Evolutionary conservation across 805 yeast species (phyloP).

Genomic region (Clavispora vitiphila): DNA sequence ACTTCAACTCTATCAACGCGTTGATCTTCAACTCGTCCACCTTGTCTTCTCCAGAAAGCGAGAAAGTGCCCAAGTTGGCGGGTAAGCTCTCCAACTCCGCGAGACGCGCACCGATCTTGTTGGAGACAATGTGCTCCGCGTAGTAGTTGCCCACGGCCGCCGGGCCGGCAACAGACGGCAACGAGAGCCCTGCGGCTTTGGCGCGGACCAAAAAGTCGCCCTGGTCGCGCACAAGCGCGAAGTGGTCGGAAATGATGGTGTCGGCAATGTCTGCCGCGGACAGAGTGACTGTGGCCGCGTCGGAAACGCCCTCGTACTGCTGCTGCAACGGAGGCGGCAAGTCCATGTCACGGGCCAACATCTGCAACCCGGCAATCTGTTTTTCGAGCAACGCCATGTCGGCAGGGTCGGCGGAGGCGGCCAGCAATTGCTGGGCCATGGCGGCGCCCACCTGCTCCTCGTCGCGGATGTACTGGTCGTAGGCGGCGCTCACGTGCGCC

Average conservation of each 20-base stretch:
- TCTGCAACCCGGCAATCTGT: conserved; percentile 61
- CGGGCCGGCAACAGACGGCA: conserved; percentile 18
- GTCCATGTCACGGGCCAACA: conserved; percentile 61
- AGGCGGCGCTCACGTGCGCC: conserved; percentile 21
- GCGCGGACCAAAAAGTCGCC: conserved; percentile 28
- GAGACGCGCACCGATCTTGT: conserved; percentile 54
- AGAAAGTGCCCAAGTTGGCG: conserved; percentile 59
- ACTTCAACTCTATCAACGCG: conserved; percentile 65
- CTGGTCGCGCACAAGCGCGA: conserved; percentile 2
- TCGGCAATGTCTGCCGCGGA: conserved; percentile 16
- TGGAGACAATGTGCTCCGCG: conserved; percentile 49
- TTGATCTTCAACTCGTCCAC: conserved; percentile 59
- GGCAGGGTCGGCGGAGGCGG: conserved; percentile 12
- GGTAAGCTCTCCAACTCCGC: conserved; percentile 62
- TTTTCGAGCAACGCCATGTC: conserved; percentile 36
- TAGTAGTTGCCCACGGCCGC: conserved; percentile 46
- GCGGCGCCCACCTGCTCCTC: conserved; percentile 19
- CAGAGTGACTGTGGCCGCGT: conserved; percentile 4
- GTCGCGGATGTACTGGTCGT: conserved; percentile 19
- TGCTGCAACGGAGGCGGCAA: conserved; percentile 50
- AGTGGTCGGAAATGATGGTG: conserved; percentile 8
- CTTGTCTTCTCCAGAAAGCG: conserved; percentile 11
- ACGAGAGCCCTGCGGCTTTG: conserved; percentile 32
- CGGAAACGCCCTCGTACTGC: conserved; percentile 19
- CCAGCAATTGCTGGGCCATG: conserved; percentile 11